Evolutionary conservation across 768 basidiomycete species (phyloP).

Genomic region (Russula olivacea): DNA sequence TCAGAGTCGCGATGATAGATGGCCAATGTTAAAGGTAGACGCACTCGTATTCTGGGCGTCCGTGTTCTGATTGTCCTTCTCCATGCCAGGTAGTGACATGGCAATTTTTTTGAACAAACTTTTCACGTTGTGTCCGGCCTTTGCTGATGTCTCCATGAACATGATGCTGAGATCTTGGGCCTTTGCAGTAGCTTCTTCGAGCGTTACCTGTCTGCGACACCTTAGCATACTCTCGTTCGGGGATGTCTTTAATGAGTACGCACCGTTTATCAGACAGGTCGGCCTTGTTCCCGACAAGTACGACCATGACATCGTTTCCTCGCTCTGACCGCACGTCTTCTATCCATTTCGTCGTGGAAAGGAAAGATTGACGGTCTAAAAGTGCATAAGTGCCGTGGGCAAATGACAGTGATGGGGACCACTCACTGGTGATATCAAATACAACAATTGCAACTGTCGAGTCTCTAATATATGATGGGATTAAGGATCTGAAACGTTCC

Average conservation of each 20-base stretch:
- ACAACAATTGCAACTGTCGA: conserved; percentile 98
- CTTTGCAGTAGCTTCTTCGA: conserved; percentile 92
- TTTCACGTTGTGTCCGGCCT: conserved; percentile 99
- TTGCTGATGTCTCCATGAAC: conserved; percentile 99
- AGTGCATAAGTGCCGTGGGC: neutral
- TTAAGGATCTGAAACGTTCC: conserved; percentile 96
- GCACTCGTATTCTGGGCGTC: conserved; percentile 44
- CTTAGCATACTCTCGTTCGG: neutral
- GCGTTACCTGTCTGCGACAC: conserved; percentile 83
- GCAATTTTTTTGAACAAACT: conserved; percentile 99
- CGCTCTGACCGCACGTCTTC: conserved; percentile 97
- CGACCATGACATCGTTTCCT: conserved; percentile 97
- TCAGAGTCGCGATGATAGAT: neutral
- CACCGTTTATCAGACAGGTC: conserved; percentile 98
- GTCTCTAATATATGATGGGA: conserved; percentile 98
- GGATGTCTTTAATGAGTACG: conserved; percentile 27
- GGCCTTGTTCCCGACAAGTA: conserved; percentile 97
- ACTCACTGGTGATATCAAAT: conserved; percentile 96
- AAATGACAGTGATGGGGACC: neutral
- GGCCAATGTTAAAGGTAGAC: conserved; percentile 13
- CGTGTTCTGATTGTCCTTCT: conserved; percentile 61
- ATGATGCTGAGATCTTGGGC: conserved; percentile 88
- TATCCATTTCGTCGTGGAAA: conserved; percentile 98
- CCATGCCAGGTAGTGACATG: conserved; percentile 94
- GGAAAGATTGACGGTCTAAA: conserved; percentile 94